Evolutionary conservation across 2,329 filamentous ascomycete genomes (phyloP).

Genomic region (Botryotinia globosa): DNA sequence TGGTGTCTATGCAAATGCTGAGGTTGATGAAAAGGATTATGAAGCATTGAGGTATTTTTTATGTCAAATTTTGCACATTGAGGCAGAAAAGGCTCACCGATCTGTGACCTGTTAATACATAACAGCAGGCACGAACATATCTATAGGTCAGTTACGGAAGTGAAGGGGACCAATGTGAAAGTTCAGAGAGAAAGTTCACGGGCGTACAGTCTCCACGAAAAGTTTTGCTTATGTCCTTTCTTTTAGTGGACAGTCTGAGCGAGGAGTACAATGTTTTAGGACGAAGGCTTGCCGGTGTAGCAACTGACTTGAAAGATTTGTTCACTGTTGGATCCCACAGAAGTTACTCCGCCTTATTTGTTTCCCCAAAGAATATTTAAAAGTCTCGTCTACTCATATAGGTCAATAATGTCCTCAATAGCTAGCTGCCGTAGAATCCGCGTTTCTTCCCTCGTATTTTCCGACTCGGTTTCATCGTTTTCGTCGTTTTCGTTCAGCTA

Average conservation of each 20-base stretch:
- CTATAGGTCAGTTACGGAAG: not conserved
- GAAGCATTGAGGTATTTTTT: not conserved
- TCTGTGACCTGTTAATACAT: not conserved
- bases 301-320: not conserved
- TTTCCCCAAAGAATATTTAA: not conserved
- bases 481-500: not conserved
- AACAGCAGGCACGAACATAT: not conserved
- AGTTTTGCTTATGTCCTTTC: not conserved
- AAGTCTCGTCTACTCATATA: not conserved
- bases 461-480: not conserved
- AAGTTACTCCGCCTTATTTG: not conserved
- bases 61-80: not conserved
- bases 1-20: not conserved
- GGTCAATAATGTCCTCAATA: not conserved
- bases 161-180: not conserved
- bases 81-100: not conserved
- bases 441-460: not conserved
- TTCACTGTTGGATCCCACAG: not conserved
- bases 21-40: not conserved
- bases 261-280: not conserved
- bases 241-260: not conserved
- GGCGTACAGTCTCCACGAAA: not conserved
- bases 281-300: not conserved
- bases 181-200: not conserved
- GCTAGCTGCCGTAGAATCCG: not conserved